Percentiles rank a stretch among this genome's conserved stretches.
Evolutionary conservation across 148 eudicot species (phyloP).

Genomic region (Dysphania ambrosioides): DNA sequence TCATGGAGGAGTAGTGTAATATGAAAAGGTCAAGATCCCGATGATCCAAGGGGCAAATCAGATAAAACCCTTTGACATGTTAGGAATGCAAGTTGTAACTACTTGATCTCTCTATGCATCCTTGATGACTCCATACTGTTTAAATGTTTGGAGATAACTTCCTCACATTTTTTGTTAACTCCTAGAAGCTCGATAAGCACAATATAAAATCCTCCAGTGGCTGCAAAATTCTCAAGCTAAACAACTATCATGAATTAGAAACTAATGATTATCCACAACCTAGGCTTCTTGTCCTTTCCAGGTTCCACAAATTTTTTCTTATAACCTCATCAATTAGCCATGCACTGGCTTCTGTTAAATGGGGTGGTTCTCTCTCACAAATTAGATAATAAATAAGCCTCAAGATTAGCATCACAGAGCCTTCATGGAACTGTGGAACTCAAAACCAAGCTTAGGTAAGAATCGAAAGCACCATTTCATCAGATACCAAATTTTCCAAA

Average conservation of each 20-base stretch:
- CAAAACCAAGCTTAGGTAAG: no score
- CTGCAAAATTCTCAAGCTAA: not conserved
- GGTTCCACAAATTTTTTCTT: not conserved
- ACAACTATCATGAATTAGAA: not conserved
- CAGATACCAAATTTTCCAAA: no score
- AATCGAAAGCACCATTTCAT: no score
- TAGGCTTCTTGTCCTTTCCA: not conserved
- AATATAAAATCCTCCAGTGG: not conserved
- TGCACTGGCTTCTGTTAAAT: no score
- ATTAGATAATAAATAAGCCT: no score
- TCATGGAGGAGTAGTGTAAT: not conserved
- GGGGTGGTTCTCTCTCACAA: no score
- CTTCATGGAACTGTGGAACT: no score
- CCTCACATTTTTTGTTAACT: not conserved
- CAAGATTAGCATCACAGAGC: no score
- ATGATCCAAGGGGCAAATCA: not conserved
- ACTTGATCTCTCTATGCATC: not conserved
- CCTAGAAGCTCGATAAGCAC: not conserved
- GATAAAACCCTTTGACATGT: not conserved
- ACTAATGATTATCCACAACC: not conserved
- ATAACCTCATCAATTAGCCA: no score
- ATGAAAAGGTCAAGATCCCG: not conserved
- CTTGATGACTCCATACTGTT: not conserved
- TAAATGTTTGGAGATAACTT: not conserved
- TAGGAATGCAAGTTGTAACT: not conserved